Evolutionary conservation across 257 asterid species (phyloP), one percentile per base, ranked within the genome.

Genomic region (Nicotiana obtusifolia): DNA sequence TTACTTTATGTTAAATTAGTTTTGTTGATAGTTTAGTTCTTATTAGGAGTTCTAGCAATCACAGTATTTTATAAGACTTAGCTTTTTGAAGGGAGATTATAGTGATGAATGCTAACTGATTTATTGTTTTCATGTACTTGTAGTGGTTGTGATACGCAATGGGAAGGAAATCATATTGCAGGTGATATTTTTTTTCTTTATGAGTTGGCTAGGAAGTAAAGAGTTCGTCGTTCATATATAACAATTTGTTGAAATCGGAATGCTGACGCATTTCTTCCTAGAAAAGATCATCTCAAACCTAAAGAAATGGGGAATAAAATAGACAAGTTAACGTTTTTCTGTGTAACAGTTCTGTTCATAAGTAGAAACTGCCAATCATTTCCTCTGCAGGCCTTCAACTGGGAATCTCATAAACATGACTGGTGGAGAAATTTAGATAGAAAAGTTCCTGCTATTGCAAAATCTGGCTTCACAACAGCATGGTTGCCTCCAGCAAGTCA

Each of bases 401-500:
- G 98, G 99, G 99, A 95, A 85, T 95, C 99, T 59, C 97, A 91
- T 66, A 95, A 95, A 80, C 89, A 94, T 84, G 90, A 92, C 78
- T 95, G 99, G 97, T 95, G 99, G 99, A 91, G 82, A 84, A 92
- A 85, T 75, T 89, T 94, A 76, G 99, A 92, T 86, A 85, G 24
- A 59, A 94, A 90, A 88, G 92, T 95, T 82, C 90, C 94, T 57
- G 99, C 94, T 92, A 95, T 95, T 20, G 93, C 97, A 64, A 88
- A 90, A 84, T 90, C 98, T 83, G 98, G 98, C 75, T 94, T 95
- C 83, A 94, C 98, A 57, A 89, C 98, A 81, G 98, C 91, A 73
- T 95, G 99, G 99, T 86, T 95, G 88, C 99, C 99, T 86, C 99
- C 97, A 17, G 87, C 94, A 1, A 73, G 93, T 79, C 87, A 95